A percentile compares a stretch with the other conserved stretches of the same genome.
Conservation (phyloP, 108 stramenopile species). For the Nitzschia inconspicua region DNA sequence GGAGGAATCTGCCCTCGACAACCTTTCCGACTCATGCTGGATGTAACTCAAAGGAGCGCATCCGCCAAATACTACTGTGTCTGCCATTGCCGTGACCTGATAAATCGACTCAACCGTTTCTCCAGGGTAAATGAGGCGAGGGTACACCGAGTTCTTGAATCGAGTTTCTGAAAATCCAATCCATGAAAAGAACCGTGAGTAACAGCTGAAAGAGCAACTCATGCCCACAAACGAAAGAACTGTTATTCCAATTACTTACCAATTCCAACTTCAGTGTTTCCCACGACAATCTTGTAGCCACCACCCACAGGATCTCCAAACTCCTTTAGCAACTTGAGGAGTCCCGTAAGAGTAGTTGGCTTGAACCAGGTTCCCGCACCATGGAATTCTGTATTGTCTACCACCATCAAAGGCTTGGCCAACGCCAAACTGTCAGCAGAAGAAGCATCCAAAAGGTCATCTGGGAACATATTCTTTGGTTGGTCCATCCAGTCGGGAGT, state of each 20-base stretch:
- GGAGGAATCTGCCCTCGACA: conserved; percentile 9
- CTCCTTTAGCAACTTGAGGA: conserved; percentile 73
- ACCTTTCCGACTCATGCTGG: conserved; percentile 50
- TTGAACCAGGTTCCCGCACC: conserved; percentile 87
- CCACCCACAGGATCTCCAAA: conserved; percentile 40
- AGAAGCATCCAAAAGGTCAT: conserved; percentile 34
- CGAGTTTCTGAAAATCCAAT: conserved; percentile 45
- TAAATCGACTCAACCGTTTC: conserved; percentile 51
- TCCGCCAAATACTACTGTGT: conserved; percentile 52
- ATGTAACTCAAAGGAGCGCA: conserved; percentile 68
- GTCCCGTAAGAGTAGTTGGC: conserved; percentile 68
- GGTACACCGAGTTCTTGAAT: conserved; percentile 79
- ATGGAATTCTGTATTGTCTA: conserved; percentile 56
- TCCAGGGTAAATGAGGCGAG: conserved; percentile 63
- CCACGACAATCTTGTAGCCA: conserved; percentile 86
- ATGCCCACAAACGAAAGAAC: not conserved
- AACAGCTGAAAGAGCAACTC: not conserved
- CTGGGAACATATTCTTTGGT: conserved; percentile 71
- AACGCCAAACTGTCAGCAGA: conserved; percentile 24
- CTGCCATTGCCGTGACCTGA: conserved; percentile 31
- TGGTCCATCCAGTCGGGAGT: conserved; percentile 56
- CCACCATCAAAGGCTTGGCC: conserved; percentile 62
- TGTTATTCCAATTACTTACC: conserved; percentile 20
- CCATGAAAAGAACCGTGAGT: not conserved
- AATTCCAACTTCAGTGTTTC: conserved; percentile 94